These are phyloP conservation scores for Ceratocystis ficicola DNA, from an alignment of 2,329 filamentous ascomycete species.

Conservation along the genomic window DNA sequence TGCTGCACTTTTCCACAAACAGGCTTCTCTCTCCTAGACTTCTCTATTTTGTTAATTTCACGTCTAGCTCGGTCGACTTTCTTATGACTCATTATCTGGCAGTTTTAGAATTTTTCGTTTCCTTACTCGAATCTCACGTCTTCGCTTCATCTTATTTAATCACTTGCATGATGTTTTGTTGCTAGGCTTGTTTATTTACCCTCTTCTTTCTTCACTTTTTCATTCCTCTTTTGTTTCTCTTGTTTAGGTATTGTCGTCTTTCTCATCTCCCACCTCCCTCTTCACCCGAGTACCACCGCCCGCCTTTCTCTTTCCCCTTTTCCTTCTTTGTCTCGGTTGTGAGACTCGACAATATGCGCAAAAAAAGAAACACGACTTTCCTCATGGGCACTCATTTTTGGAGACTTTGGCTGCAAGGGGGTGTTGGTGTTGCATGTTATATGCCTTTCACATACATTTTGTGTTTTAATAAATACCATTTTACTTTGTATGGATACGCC, in stretches of 20 bases:
- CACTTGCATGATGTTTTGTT: neutral
- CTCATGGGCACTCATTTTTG: neutral
- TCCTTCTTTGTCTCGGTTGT: neutral
- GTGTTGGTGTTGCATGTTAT: neutral
- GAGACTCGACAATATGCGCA: neutral
- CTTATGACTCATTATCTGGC: conserved; percentile 7
- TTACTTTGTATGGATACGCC: neutral
- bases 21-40: neutral
- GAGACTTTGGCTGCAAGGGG: neutral
- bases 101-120: neutral
- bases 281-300: too few relatives aligned
- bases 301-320: neutral
- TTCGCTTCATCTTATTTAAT: conserved; percentile 1
- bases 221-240: too few relatives aligned
- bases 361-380: neutral
- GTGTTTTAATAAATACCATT: neutral
- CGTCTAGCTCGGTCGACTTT: neutral
- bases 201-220: too few relatives aligned
- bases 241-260: too few relatives aligned
- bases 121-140: neutral
- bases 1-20: neutral
- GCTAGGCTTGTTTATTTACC: neutral
- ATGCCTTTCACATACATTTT: neutral
- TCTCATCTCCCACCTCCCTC: too few relatives aligned
- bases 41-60: neutral